Conservation (phyloP, 768 basidiomycete genomes). For the Agaricus subrufescens region DNA sequence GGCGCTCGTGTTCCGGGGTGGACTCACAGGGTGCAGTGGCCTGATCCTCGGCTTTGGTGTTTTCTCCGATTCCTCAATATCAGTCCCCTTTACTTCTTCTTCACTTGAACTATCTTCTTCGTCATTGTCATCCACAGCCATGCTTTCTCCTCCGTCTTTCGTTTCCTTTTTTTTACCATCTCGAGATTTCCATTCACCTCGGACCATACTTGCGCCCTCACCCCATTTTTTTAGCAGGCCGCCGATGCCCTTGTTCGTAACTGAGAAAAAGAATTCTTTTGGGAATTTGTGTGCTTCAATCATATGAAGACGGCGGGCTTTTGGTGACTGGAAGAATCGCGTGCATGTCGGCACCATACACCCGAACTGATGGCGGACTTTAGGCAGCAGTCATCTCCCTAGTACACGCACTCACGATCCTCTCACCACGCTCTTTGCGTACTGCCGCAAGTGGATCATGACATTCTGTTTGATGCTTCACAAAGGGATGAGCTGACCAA, state of each 20-base stretch:
- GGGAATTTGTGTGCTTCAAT: constrained; percentile 81
- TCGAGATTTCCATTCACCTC: constrained; percentile 62
- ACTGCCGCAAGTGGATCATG: constrained; percentile 84
- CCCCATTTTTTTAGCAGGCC: constrained; percentile 78
- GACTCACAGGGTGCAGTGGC: constrained; percentile 6
- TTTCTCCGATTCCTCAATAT: constrained; percentile 17
- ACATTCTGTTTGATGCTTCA: constrained; percentile 78
- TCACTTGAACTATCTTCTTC: constrained; percentile 12
- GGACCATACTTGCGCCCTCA: constrained; percentile 75
- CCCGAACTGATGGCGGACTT: constrained; percentile 50
- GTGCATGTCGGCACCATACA: constrained; percentile 65
- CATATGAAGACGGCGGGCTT: constrained; percentile 73
- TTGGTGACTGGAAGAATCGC: constrained; percentile 65
- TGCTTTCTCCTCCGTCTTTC: constrained; percentile 15
- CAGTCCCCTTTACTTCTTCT: constrained; percentile 20
- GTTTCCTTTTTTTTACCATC: constrained; percentile 1
- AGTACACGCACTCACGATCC: constrained; percentile 55
- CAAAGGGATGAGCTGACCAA: constrained; percentile 1
- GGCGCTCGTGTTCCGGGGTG: constrained; percentile 12
- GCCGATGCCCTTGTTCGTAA: constrained; percentile 88
- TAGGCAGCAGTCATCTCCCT: constrained; percentile 8
- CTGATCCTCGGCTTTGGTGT: constrained; percentile 16
- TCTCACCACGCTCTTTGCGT: constrained; percentile 75
- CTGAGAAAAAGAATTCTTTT: constrained; percentile 86
- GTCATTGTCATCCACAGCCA: constrained; percentile 23